Conservation (phyloP, 2,329 filamentous ascomycete genomes). For the Monilinia laxa region DNA sequence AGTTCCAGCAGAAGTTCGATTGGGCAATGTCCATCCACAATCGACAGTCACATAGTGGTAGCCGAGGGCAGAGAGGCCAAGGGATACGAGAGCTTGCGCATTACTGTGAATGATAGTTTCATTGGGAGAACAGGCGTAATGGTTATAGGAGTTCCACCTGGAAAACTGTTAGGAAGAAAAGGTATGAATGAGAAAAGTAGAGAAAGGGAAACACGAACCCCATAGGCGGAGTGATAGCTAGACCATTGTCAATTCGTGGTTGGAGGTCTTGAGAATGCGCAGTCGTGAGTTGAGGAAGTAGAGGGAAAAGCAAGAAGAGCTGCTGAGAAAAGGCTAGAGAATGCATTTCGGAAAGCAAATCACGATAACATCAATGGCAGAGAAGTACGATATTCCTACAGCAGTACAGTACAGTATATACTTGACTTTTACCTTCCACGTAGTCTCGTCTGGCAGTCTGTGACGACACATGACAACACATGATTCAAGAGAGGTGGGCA, state of each 20-base stretch:
- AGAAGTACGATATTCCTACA: neutral
- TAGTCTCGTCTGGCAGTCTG: neutral
- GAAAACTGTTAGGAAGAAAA: conserved; percentile 3
- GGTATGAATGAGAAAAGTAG: neutral
- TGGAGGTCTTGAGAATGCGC: conserved; percentile 1
- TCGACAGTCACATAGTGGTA: conserved; percentile 53
- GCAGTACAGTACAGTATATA: conserved; percentile 5
- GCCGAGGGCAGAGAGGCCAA: conserved; percentile 46
- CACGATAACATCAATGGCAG: neutral
- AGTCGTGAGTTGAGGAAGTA: conserved; percentile 3
- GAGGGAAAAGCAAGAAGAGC: neutral
- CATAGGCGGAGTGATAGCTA: conserved; percentile 35
- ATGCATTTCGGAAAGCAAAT: neutral
- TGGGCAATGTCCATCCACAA: conserved; percentile 49
- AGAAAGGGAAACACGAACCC: conserved; percentile 26
- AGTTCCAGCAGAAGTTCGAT: conserved; percentile 40
- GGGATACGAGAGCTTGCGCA: conserved; percentile 48
- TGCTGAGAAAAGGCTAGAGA: neutral
- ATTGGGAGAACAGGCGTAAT: conserved; percentile 48
- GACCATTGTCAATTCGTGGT: conserved; percentile 31
- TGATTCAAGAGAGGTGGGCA: neutral
- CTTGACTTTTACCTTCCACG: neutral
- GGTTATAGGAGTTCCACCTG: conserved; percentile 52
- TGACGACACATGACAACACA: neutral
- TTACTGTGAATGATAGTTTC: conserved; percentile 49